Conservation (phyloP, 2,329 filamentous ascomycete genomes). For the Penicillium sp. region DNA sequence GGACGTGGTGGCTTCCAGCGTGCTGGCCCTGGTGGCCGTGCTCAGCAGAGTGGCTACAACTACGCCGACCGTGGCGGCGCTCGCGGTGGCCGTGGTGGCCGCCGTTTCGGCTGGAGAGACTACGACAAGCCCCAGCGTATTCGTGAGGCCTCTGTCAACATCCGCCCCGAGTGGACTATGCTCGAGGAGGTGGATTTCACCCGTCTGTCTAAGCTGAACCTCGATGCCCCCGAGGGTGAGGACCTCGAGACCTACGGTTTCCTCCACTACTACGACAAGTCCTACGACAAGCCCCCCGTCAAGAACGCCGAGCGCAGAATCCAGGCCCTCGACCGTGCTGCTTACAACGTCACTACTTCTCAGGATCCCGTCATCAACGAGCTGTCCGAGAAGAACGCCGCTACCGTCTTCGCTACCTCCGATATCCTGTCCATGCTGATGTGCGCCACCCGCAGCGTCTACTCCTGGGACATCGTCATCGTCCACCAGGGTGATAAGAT, state of each 20-base stretch:
- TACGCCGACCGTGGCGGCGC: slow-evolving; percentile 68
- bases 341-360: slow-evolving; percentile 97
- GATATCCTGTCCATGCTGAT: slow-evolving; percentile 98
- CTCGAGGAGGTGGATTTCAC: slow-evolving; percentile 99
- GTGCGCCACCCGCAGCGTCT: slow-evolving; percentile 94
- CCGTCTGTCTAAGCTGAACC: slow-evolving; percentile 89
- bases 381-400: slow-evolving; percentile 91
- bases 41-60: slow-evolving; percentile 59
- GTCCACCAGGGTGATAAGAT: slow-evolving; percentile 91
- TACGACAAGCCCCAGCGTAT: slow-evolving; percentile 97
- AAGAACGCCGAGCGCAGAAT: slow-evolving; percentile 87
- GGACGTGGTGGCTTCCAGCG: slow-evolving; percentile 72
- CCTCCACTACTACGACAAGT: slow-evolving; percentile 96
- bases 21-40: slow-evolving; percentile 63
- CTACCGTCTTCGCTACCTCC: slow-evolving; percentile 94
- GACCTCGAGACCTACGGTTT: slow-evolving; percentile 95
- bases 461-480: slow-evolving; percentile 98
- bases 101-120: slow-evolving; percentile 97
- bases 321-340: slow-evolving; percentile 83
- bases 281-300: slow-evolving; percentile 89
- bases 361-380: slow-evolving; percentile 97
- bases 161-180: slow-evolving; percentile 93
- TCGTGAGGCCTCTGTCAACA: slow-evolving; percentile 91
- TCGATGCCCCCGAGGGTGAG: slow-evolving; percentile 91
- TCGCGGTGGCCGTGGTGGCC: slow-evolving; percentile 69